Percentiles rank a stretch among this genome's conserved stretches.
Conservation (phyloP, 257 asterid genomes). For the Gynochthodes officinalis region DNA sequence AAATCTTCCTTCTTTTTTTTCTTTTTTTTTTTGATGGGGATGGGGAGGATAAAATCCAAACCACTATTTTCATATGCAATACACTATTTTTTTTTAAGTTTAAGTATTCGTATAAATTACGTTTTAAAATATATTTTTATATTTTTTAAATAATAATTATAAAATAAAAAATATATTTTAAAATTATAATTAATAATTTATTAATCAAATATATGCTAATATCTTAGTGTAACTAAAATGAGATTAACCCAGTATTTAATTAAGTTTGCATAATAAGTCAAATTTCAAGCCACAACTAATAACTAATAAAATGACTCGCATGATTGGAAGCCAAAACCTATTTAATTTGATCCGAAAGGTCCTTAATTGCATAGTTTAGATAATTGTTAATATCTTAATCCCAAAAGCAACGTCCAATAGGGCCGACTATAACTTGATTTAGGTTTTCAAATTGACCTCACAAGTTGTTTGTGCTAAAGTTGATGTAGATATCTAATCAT, state of each 20-base stretch:
- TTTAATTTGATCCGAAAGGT: background rate
- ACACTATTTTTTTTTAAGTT: too few species aligned
- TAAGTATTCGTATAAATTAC: too few species aligned
- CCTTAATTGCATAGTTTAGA: background rate
- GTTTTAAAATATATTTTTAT: too few species aligned
- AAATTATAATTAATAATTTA: too few species aligned
- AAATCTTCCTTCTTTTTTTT: background rate
- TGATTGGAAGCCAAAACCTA: background rate
- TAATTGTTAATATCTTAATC: conserved; percentile 3
- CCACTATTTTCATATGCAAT: too few species aligned
- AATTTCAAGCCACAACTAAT: too few species aligned
- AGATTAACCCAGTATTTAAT: background rate
- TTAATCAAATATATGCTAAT: too few species aligned
- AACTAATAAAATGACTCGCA: background rate
- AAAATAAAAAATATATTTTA: too few species aligned
- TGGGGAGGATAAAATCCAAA: background rate
- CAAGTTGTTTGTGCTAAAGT: too few species aligned
- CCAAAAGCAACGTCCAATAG: background rate
- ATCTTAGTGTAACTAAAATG: too few species aligned
- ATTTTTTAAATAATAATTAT: too few species aligned
- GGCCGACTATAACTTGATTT: background rate
- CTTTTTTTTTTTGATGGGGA: background rate
- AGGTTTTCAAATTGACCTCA: background rate
- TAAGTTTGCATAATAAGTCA: background rate
- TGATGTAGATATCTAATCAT: background rate